These are phyloP conservation scores for Aureobasidium pullulans DNA, from an alignment of 2,329 filamentous ascomycete species.

Conservation along the genomic window DNA sequence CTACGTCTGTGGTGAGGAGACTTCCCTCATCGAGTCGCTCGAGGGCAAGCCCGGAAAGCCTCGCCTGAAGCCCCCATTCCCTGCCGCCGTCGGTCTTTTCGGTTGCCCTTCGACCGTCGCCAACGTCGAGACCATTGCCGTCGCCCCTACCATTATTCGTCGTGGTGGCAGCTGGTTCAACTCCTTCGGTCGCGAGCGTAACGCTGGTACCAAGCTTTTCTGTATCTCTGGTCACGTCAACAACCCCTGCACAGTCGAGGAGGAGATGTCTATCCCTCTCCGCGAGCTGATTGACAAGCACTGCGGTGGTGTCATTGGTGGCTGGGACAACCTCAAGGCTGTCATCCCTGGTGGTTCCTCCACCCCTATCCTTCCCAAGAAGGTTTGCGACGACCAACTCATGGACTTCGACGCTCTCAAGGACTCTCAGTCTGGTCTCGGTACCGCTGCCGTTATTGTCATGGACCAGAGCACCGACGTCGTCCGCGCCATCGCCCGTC, in stretches of 20 bases:
- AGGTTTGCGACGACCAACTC: slow-evolving; percentile 83
- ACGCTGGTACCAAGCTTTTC: slow-evolving; percentile 95
- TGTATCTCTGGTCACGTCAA: slow-evolving; percentile 99
- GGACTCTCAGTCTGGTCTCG: slow-evolving; percentile 93
- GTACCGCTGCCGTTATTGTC: slow-evolving; percentile 95
- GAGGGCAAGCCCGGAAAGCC: slow-evolving; percentile 99
- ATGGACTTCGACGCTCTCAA: slow-evolving; percentile 99
- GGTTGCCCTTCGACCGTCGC: slow-evolving; percentile 96
- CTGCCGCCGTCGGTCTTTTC: slow-evolving; percentile 92
- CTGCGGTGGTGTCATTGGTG: slow-evolving; percentile 91
- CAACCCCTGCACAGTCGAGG: slow-evolving; percentile 95
- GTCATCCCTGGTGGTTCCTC: slow-evolving; percentile 95
- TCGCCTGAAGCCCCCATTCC: slow-evolving; percentile 96
- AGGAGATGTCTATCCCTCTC: slow-evolving; percentile 98
- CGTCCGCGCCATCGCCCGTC: slow-evolving; percentile 83
- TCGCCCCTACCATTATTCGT: slow-evolving; percentile 90
- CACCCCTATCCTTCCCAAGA: slow-evolving; percentile 88
- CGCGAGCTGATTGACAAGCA: slow-evolving; percentile 96
- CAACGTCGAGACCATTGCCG: slow-evolving; percentile 95
- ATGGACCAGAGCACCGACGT: slow-evolving; percentile 99
- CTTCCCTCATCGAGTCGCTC: slow-evolving; percentile 92
- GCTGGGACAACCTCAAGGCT: slow-evolving; percentile 95
- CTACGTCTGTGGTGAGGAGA: slow-evolving; percentile 98
- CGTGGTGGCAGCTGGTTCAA: slow-evolving; percentile 92
- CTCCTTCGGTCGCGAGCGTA: slow-evolving; percentile 87